Evolutionary conservation across 192 early-diverging fungal genomes (phyloP), one percentile per base, ranked within the genome.

Genomic region (Coemansia sp.): DNA sequence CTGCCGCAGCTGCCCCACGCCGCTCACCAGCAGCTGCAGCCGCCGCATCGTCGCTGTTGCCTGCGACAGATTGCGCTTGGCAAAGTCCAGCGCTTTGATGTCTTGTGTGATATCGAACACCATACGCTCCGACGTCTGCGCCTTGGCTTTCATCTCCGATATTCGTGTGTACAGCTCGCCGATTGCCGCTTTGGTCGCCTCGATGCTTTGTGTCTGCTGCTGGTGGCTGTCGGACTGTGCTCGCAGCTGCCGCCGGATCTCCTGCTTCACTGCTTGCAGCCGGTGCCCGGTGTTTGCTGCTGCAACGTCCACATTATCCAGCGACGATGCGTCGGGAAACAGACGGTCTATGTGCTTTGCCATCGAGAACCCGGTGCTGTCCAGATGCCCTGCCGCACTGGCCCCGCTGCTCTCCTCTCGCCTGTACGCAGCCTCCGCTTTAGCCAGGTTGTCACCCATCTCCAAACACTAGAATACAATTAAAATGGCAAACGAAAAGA

Each of bases 61-160:
- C 24, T 75, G 66, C 3, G 90, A 90, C 47, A 99, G 75, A 66
- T 98, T 95, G 57, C 90, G 87, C 73, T 99, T 99, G 38, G 95
- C 93, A 65, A 88, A 88, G 72, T 99, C 97, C 43, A 99, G 82
- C 9, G 89, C 85, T 65, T 94, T 94, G 65, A 99, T 97, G 65
- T 99, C 97, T 58, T 90, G 85, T 11, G 97, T 98, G 49, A 99
- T 99, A 49, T 96, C 94, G 15, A 91, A 87, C 0, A 99, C 95
- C 85, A 90, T 90, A 14, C 85, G 76, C 55, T 97, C 95, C 0
- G 94, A 94, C 43, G 87, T 84, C 0, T 86, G 82, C 15, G 97
- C 93, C 70, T 94, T 91, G 51, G 87, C 81, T 54, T 90, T 89
- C 70, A 99, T 97, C 54, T 86, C 85, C 48, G 89, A 88, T 15